A percentile compares a stretch with the other conserved stretches of the same genome.
Conservation (phyloP, 768 basidiomycete species). For the Boletus insuetus region DNA sequence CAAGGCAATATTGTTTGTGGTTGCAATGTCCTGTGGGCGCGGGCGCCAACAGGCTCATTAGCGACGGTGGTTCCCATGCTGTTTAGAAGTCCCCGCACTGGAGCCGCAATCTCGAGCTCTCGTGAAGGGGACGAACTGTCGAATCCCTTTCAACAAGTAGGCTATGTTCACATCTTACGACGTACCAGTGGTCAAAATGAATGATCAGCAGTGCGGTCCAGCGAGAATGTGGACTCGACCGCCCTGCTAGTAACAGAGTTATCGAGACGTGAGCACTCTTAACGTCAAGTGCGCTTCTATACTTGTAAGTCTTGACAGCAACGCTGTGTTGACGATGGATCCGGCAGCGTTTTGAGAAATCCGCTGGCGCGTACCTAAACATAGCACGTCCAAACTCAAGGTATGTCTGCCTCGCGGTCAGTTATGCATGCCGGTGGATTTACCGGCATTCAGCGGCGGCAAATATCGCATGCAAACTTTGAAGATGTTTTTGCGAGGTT, state of each 20-base stretch:
- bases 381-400: not conserved
- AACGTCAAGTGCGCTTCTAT: not conserved
- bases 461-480: not conserved
- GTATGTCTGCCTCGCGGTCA: not conserved
- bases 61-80: not conserved
- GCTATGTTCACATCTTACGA: not conserved
- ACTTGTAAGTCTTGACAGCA: not conserved
- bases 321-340: not conserved
- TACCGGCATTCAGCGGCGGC: not conserved
- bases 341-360: not conserved
- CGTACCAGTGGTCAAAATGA: not conserved
- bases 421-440: not conserved
- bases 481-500: not conserved
- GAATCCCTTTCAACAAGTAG: not conserved
- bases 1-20: conserved; percentile 9
- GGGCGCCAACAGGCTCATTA: conserved; percentile 3
- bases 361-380: not conserved
- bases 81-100: conserved; percentile 2
- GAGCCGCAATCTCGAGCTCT: not conserved
- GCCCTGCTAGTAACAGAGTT: too few relatives aligned
- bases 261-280: not conserved
- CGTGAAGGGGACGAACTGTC: too few relatives aligned
- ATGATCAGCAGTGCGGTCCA: not conserved
- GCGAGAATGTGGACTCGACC: too few relatives aligned
- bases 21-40: conserved; percentile 18